Percentiles rank a stretch among this genome's conserved stretches.
Evolutionary conservation across 176 grass and related monocot genomes (phyloP).

Genomic region (Aegilops speltoides): DNA sequence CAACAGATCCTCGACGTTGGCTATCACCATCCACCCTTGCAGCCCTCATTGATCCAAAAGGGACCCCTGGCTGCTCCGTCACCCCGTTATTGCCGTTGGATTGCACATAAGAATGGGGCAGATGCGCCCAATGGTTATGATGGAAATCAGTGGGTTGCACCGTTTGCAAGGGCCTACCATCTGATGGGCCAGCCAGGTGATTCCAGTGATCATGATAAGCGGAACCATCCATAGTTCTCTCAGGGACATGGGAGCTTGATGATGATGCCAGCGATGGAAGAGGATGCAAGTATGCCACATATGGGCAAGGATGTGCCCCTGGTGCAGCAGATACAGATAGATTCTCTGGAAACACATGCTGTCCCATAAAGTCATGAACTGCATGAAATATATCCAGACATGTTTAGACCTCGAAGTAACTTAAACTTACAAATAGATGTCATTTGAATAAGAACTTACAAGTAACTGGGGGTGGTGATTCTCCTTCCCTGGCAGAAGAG

Average conservation of each 20-base stretch:
- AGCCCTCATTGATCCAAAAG: conserved; percentile 58
- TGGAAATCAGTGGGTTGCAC: conserved; percentile 58
- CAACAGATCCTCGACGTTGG: conserved; percentile 42
- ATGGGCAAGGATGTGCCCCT: conserved; percentile 60
- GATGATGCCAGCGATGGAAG: conserved; percentile 48
- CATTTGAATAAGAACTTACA: conserved; percentile 58
- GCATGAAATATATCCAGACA: conserved; percentile 32
- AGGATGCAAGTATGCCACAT: conserved; percentile 61
- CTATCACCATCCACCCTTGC: conserved; percentile 52
- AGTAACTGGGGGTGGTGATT: conserved; percentile 66
- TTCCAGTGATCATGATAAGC: conserved; percentile 64
- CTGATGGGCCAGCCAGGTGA: conserved; percentile 51
- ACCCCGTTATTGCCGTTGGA: conserved; percentile 37
- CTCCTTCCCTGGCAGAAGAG: conserved; percentile 57
- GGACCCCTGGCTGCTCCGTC: conserved; percentile 45
- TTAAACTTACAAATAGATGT: background rate
- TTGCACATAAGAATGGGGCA: conserved; percentile 58
- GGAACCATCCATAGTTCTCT: conserved; percentile 53
- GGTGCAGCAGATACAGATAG: conserved; percentile 49
- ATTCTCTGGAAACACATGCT: conserved; percentile 53
- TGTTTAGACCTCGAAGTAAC: conserved; percentile 7
- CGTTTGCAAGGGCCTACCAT: conserved; percentile 43
- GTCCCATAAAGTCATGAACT: conserved; percentile 74
- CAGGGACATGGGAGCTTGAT: conserved; percentile 54
- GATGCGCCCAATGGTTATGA: conserved; percentile 62